A percentile compares a stretch with the other conserved stretches of the same genome.
Conservation (phyloP, 2,329 filamentous ascomycete genomes). For the Ophiostoma tasmaniense region DNA sequence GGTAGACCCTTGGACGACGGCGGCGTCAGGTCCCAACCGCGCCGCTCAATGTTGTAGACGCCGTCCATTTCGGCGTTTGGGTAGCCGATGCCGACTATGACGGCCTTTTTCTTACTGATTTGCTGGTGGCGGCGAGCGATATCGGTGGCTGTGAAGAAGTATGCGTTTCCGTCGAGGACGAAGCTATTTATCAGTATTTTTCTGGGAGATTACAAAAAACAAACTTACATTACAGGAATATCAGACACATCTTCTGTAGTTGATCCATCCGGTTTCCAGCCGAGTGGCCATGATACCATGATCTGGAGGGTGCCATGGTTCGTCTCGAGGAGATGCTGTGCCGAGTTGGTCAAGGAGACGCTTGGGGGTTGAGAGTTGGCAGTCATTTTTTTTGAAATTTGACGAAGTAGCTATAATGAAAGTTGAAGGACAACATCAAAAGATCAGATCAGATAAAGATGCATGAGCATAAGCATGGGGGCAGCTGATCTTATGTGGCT, state of each 20-base stretch:
- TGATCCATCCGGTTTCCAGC: slow-evolving; percentile 11
- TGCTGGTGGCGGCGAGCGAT: slow-evolving; percentile 15
- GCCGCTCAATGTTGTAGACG: slow-evolving; percentile 7
- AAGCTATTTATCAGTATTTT: slow-evolving; percentile 1
- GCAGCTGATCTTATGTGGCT: neutral
- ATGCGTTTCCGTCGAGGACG: slow-evolving; percentile 17
- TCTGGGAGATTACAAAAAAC: neutral
- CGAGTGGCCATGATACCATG: slow-evolving; percentile 17
- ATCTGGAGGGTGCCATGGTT: slow-evolving; percentile 11
- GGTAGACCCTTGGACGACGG: slow-evolving; percentile 6
- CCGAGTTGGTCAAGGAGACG: slow-evolving; percentile 13
- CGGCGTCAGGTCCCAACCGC: slow-evolving; percentile 15
- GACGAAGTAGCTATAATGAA: neutral
- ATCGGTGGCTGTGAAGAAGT: slow-evolving; percentile 17
- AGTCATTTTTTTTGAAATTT: neutral
- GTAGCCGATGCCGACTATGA: slow-evolving; percentile 18
- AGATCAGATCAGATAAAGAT: neutral
- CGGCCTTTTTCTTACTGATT: slow-evolving; percentile 1
- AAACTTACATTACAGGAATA: neutral
- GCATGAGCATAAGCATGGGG: neutral
- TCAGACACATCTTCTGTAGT: neutral
- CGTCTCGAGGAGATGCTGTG: slow-evolving; percentile 14
- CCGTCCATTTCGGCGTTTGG: slow-evolving; percentile 8
- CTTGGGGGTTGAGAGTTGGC: neutral
- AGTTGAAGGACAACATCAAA: neutral